phyloP scores from a whole-genome alignment of 1,284 basidiomycete genomes.

The Ceratobasidium sp. region DNA sequence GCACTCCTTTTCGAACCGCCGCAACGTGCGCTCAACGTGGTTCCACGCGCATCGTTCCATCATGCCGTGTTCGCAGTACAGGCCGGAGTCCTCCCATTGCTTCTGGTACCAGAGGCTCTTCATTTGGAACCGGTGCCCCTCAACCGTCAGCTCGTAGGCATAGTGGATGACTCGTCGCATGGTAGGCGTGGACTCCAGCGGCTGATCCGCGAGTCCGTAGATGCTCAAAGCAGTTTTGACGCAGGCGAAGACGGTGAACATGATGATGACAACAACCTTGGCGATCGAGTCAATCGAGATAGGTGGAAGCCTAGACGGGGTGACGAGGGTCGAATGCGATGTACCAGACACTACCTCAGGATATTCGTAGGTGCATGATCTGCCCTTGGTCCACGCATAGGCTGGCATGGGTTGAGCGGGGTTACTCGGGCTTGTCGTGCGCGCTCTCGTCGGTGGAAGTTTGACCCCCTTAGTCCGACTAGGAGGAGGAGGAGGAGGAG shows the following conservation, averaged over 20 bases:
- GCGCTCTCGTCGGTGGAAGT: neutral
- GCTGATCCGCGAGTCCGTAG: too few relatives aligned
- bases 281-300: too few relatives aligned
- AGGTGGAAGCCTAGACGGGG: too few relatives aligned
- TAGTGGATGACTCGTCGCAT: neutral
- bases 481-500: too few relatives aligned
- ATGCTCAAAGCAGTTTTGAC: too few relatives aligned
- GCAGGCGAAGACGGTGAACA: too few relatives aligned
- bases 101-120: neutral
- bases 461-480: neutral
- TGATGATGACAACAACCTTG: too few relatives aligned
- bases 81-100: neutral
- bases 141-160: neutral
- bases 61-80: neutral
- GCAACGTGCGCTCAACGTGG: neutral
- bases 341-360: neutral
- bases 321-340: neutral
- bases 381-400: neutral
- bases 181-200: too few relatives aligned
- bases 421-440: neutral
- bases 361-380: neutral
- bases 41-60: neutral
- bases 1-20: slow-evolving; percentile 4
- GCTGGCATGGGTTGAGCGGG: neutral
- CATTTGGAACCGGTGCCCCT: neutral